phyloP scores from a whole-genome alignment of 2,329 filamentous ascomycete genomes.

The Ramichloridium luteum region DNA sequence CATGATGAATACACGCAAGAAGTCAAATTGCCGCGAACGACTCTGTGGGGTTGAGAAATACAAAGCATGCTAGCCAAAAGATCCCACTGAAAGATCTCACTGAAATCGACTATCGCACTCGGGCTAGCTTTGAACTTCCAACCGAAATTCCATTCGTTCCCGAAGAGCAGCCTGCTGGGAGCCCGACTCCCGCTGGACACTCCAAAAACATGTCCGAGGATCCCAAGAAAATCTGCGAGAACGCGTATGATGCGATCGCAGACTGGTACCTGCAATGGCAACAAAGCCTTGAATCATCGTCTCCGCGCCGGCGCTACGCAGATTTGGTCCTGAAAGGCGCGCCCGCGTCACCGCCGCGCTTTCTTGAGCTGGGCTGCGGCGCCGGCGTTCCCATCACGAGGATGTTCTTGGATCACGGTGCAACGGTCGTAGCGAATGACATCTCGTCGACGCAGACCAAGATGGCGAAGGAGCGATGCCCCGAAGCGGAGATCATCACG shows the following conservation, averaged over 20 bases:
- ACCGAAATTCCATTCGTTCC: no score
- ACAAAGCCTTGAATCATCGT: constrained; percentile 9
- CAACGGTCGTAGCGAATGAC: constrained; percentile 15
- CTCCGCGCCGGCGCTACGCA: constrained; percentile 23
- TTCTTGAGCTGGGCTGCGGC: constrained; percentile 33
- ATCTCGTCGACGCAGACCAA: constrained; percentile 14
- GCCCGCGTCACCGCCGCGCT: constrained; percentile 5
- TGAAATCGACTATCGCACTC: no score
- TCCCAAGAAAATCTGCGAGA: constrained; percentile 9
- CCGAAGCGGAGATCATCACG: constrained; percentile 6
- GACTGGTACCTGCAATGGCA: constrained; percentile 28
- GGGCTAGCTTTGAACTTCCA: no score
- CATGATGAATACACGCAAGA: no score
- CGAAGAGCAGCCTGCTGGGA: no score
- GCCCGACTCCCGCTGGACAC: no score
- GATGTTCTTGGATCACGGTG: constrained; percentile 15
- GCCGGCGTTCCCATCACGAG: constrained; percentile 25
- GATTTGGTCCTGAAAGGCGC: constrained; percentile 18
- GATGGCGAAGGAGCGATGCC: constrained; percentile 14
- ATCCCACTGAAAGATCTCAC: no score
- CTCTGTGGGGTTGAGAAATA: no score
- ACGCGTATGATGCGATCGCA: constrained; percentile 28
- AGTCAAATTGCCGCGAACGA: no score
- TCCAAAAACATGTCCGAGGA: constrained; percentile 4
- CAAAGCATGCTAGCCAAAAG: no score